Conservation (phyloP, 2,329 filamentous ascomycete species). For the Neonectria magnoliae region DNA sequence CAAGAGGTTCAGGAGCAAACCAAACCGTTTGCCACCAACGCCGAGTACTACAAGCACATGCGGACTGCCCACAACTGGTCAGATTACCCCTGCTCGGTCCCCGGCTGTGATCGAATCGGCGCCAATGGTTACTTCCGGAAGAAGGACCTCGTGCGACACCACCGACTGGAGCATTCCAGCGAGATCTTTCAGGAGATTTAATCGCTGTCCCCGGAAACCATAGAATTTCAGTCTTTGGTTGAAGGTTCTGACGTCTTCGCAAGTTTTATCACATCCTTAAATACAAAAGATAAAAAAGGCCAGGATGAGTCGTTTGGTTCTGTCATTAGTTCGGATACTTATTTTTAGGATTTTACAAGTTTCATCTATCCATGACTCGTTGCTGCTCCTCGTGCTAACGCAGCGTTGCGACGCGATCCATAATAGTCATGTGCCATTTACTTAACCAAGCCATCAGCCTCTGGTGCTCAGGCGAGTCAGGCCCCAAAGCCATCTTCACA, state of each 20-base stretch:
- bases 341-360: background rate
- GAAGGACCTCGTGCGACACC: background rate
- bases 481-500: background rate
- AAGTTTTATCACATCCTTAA: background rate
- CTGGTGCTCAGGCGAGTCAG: background rate
- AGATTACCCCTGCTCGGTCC: background rate
- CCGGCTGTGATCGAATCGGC: background rate
- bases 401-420: background rate
- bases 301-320: background rate
- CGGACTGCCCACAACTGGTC: background rate
- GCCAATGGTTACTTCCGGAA: background rate
- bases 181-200: background rate
- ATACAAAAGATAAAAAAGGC: background rate
- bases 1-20: background rate
- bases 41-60: background rate
- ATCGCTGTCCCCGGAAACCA: too few relatives aligned
- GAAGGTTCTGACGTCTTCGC: too few relatives aligned
- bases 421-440: background rate
- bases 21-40: background rate
- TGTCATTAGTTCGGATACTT: background rate
- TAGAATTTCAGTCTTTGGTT: too few relatives aligned
- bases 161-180: background rate
- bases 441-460: background rate
- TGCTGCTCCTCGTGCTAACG: background rate
- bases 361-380: background rate